Evolutionary conservation across 345 rosid species (phyloP).

Genomic region (Melaleuca alternifolia): DNA sequence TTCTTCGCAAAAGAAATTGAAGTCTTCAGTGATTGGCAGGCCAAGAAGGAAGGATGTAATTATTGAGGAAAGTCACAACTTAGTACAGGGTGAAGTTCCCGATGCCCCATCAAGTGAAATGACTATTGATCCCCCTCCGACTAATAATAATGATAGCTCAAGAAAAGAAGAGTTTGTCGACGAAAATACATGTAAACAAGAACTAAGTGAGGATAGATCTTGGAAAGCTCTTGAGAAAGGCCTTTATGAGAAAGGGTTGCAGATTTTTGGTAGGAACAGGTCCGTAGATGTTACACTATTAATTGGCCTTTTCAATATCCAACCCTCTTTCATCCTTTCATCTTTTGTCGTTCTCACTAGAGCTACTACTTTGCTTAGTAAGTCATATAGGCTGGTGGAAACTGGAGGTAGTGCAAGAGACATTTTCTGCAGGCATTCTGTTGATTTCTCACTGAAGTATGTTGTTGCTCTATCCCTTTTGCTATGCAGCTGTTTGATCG

Average conservation of each 20-base stretch:
- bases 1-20: slow-evolving; percentile 60
- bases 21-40: slow-evolving; percentile 38
- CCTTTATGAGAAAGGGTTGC: slow-evolving; percentile 84
- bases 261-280: slow-evolving; percentile 96
- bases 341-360: not conserved
- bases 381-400: not conserved
- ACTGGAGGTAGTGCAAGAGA: not conserved
- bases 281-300: slow-evolving; percentile 11
- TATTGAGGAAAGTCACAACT: slow-evolving; percentile 18
- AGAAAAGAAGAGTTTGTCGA: slow-evolving; percentile 63
- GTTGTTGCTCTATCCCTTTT: not conserved
- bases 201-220: slow-evolving; percentile 33
- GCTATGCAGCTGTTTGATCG: slow-evolving; percentile 67
- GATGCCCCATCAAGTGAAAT: slow-evolving; percentile 28
- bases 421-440: not conserved
- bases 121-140: slow-evolving; percentile 25
- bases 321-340: not conserved
- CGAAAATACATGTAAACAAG: slow-evolving; percentile 46
- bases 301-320: not conserved
- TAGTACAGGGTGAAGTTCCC: slow-evolving; percentile 26
- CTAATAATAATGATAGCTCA: slow-evolving; percentile 35
- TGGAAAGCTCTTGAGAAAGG: slow-evolving; percentile 88
- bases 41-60: slow-evolving; percentile 44
- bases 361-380: not conserved
- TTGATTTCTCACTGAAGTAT: not conserved